Conservation (phyloP, 2,329 filamentous ascomycete genomes). For the Arthrobotrys conoides region DNA sequence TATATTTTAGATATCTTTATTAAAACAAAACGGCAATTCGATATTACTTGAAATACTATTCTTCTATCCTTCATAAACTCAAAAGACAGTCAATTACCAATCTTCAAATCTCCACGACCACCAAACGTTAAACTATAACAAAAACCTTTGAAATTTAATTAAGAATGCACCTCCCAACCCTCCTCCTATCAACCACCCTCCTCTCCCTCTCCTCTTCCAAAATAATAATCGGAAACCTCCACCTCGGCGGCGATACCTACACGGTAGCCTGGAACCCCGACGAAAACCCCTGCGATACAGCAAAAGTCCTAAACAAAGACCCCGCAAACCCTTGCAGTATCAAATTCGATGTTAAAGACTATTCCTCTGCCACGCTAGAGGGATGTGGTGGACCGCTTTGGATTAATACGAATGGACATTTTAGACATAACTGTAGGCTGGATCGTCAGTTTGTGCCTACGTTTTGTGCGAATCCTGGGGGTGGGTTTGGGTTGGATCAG, state of each 20-base stretch:
- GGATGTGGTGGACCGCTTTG: slow-evolving; percentile 21
- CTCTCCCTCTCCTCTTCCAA: background rate
- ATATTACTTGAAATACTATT: too few species aligned
- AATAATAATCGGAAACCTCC: slow-evolving; percentile 20
- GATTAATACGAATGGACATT: slow-evolving; percentile 15
- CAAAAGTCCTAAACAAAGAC: slow-evolving; percentile 1
- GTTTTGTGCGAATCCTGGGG: slow-evolving; percentile 22
- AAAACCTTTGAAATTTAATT: too few species aligned
- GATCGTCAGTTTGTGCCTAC: slow-evolving; percentile 11
- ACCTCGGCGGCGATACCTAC: slow-evolving; percentile 2
- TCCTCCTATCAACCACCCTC: background rate
- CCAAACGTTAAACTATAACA: too few species aligned
- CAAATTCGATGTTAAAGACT: slow-evolving; percentile 20
- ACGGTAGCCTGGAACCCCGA: slow-evolving; percentile 15
- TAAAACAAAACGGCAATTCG: too few species aligned
- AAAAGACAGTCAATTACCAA: too few species aligned
- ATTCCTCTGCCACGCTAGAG: background rate
- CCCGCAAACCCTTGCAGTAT: slow-evolving; percentile 2
- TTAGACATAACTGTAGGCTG: background rate
- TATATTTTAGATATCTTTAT: too few species aligned
- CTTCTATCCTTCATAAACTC: too few species aligned
- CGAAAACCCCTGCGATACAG: slow-evolving; percentile 9
- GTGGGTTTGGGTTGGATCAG: slow-evolving; percentile 15
- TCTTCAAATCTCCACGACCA: too few species aligned
- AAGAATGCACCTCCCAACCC: background rate